phyloP scores from a whole-genome alignment of 23 red algal species.

The Gracilaria domingensis region DNA sequence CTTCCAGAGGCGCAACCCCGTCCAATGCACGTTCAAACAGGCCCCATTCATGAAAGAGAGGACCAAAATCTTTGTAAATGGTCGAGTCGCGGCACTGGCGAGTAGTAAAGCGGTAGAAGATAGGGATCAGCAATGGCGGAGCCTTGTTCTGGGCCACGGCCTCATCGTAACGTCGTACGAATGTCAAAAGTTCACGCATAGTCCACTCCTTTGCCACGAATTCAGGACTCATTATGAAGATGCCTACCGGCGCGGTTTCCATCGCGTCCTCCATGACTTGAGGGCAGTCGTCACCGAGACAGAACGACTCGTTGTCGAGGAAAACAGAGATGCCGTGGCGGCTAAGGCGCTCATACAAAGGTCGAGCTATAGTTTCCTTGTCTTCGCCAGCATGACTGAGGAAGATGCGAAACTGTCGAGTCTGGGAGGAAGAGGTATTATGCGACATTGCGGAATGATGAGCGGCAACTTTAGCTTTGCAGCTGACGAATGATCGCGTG shows the following conservation, averaged over 20 bases:
- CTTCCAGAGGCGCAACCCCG: background rate
- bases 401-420: background rate
- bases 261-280: no score
- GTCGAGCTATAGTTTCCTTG: constrained; percentile 18
- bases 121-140: no score
- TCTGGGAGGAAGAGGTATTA: background rate
- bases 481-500: no score
- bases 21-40: background rate
- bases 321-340: background rate
- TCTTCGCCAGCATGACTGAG: constrained; percentile 35
- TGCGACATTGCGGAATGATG: background rate
- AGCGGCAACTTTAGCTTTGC: no score
- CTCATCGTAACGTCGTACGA: background rate
- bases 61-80: background rate
- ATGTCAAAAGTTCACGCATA: constrained; percentile 10
- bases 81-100: no score
- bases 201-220: constrained; percentile 17
- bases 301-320: no score
- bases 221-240: no score
- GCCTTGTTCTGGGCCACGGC: background rate
- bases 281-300: no score
- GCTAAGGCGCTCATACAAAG: background rate
- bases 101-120: no score
- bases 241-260: no score
- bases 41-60: background rate